phyloP scores from a whole-genome alignment of 202 grass and related monocot species.

The Bolboschoenoplectus hybrid region DNA sequence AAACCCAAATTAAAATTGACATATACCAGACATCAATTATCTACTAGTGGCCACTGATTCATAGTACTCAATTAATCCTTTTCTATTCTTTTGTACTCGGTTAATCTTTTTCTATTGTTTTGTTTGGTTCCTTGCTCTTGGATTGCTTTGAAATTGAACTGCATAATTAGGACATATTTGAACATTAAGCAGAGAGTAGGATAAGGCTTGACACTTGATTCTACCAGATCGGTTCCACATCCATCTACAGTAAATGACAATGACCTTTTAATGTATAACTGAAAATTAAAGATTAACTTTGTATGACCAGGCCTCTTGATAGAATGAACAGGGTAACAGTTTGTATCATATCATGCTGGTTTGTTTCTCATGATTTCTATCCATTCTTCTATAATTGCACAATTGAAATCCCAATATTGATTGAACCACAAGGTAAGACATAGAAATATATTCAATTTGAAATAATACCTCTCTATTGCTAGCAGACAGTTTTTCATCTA shows the following conservation, averaged over 20 bases:
- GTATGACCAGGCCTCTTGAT: too few species aligned
- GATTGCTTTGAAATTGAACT: neutral
- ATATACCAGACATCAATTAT: constrained; percentile 23
- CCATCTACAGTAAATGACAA: neutral
- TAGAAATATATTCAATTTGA: constrained; percentile 33
- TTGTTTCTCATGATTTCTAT: neutral
- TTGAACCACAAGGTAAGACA: constrained; percentile 30
- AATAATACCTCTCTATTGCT: constrained; percentile 76
- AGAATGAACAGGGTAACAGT: constrained; percentile 1
- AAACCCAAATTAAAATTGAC: constrained; percentile 11
- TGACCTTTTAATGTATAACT: neutral
- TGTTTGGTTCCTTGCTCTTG: constrained; percentile 24
- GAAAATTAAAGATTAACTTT: neutral
- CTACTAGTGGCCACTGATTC: neutral
- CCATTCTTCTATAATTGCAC: neutral
- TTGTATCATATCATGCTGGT: constrained; percentile 21
- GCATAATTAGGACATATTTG: neutral
- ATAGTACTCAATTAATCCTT: constrained; percentile 1
- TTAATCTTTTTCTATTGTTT: neutral
- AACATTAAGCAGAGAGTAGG: neutral
- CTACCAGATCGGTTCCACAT: neutral
- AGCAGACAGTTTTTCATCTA: constrained; percentile 67
- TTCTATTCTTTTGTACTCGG: constrained; percentile 9
- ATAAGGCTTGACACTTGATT: neutral
- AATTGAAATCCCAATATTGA: constrained; percentile 17